Conservation (phyloP, 1,284 basidiomycete species). For the Rhodotorula sp. region DNA sequence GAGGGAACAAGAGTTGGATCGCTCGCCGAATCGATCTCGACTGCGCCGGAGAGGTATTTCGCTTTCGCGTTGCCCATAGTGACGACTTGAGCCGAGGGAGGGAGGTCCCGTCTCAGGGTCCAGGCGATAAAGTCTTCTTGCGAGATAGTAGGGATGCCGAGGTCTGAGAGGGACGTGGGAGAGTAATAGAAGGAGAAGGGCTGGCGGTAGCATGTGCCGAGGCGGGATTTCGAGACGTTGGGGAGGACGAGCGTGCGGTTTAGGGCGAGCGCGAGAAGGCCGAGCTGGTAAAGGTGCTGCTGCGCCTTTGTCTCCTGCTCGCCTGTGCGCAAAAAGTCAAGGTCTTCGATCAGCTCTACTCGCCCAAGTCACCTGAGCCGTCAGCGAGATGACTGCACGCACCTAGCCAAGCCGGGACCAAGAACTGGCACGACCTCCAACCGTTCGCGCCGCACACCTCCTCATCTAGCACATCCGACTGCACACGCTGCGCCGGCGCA, state of each 20-base stretch:
- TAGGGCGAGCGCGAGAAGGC: conserved; percentile 43
- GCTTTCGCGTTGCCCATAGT: conserved; percentile 31
- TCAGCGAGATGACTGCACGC: neutral
- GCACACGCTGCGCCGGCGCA: neutral
- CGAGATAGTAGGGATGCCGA: conserved; percentile 44
- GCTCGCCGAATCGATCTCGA: conserved; percentile 42
- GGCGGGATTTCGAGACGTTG: conserved; percentile 44
- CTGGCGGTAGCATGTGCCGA: conserved; percentile 43
- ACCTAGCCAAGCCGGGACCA: conserved; percentile 45
- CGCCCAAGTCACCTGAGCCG: neutral
- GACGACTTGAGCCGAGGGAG: conserved; percentile 44
- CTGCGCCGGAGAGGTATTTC: conserved; percentile 36
- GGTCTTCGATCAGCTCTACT: neutral
- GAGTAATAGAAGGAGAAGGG: conserved; percentile 47
- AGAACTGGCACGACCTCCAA: conserved; percentile 35
- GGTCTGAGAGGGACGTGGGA: conserved; percentile 31
- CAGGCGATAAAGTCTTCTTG: conserved; percentile 43
- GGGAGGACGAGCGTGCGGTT: conserved; percentile 47
- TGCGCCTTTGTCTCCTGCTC: conserved; percentile 49
- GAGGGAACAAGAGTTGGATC: conserved; percentile 39
- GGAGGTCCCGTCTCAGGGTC: conserved; percentile 32
- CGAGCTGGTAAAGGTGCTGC: conserved; percentile 47
- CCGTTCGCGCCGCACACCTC: conserved; percentile 21
- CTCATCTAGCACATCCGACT: conserved; percentile 29
- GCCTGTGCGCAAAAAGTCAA: conserved; percentile 12